These are phyloP conservation scores for Aureobasidium mangrovei DNA, from an alignment of 2,329 filamentous ascomycete species.

Conservation along the genomic window DNA sequence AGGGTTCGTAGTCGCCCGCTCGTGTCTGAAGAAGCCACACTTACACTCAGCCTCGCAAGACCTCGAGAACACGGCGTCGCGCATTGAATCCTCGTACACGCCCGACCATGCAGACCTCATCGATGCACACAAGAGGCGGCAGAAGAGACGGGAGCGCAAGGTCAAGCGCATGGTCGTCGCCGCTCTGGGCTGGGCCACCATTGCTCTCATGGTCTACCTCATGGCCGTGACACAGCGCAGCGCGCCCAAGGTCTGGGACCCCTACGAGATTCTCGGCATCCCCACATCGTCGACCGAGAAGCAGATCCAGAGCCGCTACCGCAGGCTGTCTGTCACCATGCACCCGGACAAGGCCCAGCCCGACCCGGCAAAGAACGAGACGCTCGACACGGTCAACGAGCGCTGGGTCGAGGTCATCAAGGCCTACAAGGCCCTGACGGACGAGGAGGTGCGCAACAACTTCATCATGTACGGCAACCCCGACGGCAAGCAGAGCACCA, in stretches of 20 bases:
- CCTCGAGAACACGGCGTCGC: constrained; percentile 69
- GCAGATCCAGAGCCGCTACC: constrained; percentile 87
- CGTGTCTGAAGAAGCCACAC: background rate
- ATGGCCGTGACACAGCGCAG: constrained; percentile 69
- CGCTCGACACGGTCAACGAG: constrained; percentile 71
- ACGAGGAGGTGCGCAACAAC: constrained; percentile 95
- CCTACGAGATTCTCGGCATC: constrained; percentile 87
- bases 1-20: constrained; percentile 37
- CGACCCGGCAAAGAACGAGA: constrained; percentile 81
- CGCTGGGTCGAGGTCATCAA: constrained; percentile 93
- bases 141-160: constrained; percentile 82
- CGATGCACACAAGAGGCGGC: constrained; percentile 69
- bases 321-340: constrained; percentile 70
- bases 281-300: constrained; percentile 80
- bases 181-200: constrained; percentile 68
- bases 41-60: constrained; percentile 34
- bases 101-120: constrained; percentile 78
- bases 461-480: constrained; percentile 93
- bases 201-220: constrained; percentile 86
- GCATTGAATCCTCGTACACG: constrained; percentile 73
- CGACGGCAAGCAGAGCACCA: constrained; percentile 96
- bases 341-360: constrained; percentile 90
- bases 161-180: constrained; percentile 75
- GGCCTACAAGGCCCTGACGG: constrained; percentile 94
- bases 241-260: constrained; percentile 79